A percentile compares a stretch with the other conserved stretches of the same genome.
Conservation (phyloP, 2,329 filamentous ascomycete species). For the Elsinoe australis region DNA sequence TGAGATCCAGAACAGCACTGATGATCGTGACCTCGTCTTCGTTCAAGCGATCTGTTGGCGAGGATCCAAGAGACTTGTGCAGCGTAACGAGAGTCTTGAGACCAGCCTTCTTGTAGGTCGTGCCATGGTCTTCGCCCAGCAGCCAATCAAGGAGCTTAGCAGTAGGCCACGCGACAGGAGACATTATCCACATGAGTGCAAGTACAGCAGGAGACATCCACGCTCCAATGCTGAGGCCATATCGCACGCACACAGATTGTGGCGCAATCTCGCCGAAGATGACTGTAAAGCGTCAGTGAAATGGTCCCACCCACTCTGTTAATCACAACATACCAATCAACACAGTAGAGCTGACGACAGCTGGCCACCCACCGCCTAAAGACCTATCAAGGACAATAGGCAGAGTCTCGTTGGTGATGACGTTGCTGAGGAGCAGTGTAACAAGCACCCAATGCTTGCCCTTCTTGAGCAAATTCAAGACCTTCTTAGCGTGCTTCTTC, state of each 20-base stretch:
- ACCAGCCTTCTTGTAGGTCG: slow-evolving; percentile 95
- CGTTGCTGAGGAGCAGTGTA: slow-evolving; percentile 86
- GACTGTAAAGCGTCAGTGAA: slow-evolving; percentile 48
- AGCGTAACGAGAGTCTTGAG: slow-evolving; percentile 93
- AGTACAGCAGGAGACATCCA: slow-evolving; percentile 87
- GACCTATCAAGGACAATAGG: slow-evolving; percentile 93
- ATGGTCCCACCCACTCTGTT: slow-evolving; percentile 12
- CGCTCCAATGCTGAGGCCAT: slow-evolving; percentile 87
- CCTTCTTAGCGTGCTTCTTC: slow-evolving; percentile 73
- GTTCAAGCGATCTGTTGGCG: slow-evolving; percentile 77
- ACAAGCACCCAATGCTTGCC: slow-evolving; percentile 99
- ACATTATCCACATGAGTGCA: slow-evolving; percentile 82
- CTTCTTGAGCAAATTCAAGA: slow-evolving; percentile 69
- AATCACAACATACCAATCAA: slow-evolving; percentile 66
- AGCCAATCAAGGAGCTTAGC: slow-evolving; percentile 91
- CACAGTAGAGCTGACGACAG: slow-evolving; percentile 85
- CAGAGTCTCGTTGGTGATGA: slow-evolving; percentile 94
- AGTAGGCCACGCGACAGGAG: slow-evolving; percentile 85
- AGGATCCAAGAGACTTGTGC: slow-evolving; percentile 82
- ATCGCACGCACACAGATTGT: slow-evolving; percentile 92
- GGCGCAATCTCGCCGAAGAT: slow-evolving; percentile 97
- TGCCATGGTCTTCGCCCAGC: slow-evolving; percentile 90
- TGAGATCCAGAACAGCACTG: slow-evolving; percentile 88
- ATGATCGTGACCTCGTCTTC: slow-evolving; percentile 99
- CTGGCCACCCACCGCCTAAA: slow-evolving; percentile 87